Percentiles rank a stretch among this genome's conserved stretches.
Conservation (phyloP, 257 asterid genomes). For the Lycium ferocissimum region DNA sequence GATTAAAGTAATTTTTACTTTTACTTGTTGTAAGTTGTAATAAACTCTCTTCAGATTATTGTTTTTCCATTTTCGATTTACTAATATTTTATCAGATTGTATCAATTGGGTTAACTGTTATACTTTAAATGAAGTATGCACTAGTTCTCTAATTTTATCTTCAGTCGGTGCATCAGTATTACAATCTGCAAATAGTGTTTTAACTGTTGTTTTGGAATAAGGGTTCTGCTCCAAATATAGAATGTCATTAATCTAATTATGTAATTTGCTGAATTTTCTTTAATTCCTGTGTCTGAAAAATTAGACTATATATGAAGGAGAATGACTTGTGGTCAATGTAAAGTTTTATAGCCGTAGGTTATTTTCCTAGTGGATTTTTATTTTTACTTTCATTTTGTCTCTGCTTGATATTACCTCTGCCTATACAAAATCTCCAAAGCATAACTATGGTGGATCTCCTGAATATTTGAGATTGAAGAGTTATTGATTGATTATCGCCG, state of each 20-base stretch:
- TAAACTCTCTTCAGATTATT: constrained; percentile 10
- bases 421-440: not conserved
- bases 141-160: not conserved
- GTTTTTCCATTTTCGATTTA: not conserved
- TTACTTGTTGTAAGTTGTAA: constrained; percentile 20
- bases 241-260: not conserved
- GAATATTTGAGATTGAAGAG: constrained; percentile 12
- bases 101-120: not conserved
- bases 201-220: not conserved
- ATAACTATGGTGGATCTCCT: not conserved
- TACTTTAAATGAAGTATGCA: not conserved
- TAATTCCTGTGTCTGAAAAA: not conserved
- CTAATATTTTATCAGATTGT: not conserved
- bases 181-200: not conserved
- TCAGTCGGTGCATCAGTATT: not conserved
- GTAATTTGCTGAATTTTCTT: not conserved
- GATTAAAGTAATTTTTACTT: not conserved
- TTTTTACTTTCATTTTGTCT: not conserved
- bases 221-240: not conserved
- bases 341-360: not conserved
- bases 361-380: not conserved
- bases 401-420: not conserved
- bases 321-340: not conserved
- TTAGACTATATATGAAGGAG: not conserved
- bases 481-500: not conserved